Conservation (phyloP, 805 yeast species). For the Teunomyces cretensis region DNA sequence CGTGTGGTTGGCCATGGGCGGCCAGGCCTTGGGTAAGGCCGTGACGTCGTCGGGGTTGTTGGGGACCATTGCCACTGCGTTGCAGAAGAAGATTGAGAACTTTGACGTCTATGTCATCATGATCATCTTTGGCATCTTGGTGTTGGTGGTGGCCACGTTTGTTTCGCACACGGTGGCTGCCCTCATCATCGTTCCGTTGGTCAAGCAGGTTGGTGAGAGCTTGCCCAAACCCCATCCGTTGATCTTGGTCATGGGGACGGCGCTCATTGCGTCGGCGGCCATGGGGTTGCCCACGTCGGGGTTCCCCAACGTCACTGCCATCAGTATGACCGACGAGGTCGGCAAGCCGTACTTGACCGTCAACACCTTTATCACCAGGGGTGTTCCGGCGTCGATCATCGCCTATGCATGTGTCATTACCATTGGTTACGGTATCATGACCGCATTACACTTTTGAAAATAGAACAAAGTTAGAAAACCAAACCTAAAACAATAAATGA, state of each 20-base stretch:
- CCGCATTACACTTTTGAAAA: constrained; percentile 9
- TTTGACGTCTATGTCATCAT: constrained; percentile 46
- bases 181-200: constrained; percentile 84
- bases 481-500: too few relatives aligned
- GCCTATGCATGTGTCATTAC: constrained; percentile 71
- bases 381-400: constrained; percentile 82
- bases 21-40: constrained; percentile 53
- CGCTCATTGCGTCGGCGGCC: constrained; percentile 82
- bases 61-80: constrained; percentile 44
- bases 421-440: constrained; percentile 76
- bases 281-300: constrained; percentile 99
- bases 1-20: constrained; percentile 56
- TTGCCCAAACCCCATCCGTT: constrained; percentile 82
- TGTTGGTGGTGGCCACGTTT: constrained; percentile 85
- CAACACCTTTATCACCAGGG: constrained; percentile 80
- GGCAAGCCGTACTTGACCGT: constrained; percentile 91
- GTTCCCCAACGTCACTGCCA: constrained; percentile 96
- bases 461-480: too few relatives aligned
- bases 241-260: constrained; percentile 65
- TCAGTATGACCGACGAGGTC: constrained; percentile 88
- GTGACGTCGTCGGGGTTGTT: constrained; percentile 50
- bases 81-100: constrained; percentile 41
- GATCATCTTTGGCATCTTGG: constrained; percentile 66
- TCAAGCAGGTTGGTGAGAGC: constrained; percentile 81
- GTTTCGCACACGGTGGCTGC: constrained; percentile 98